phyloP scores from a whole-genome alignment of 2,329 filamentous ascomycete genomes.

The Microsporum audouinii region DNA sequence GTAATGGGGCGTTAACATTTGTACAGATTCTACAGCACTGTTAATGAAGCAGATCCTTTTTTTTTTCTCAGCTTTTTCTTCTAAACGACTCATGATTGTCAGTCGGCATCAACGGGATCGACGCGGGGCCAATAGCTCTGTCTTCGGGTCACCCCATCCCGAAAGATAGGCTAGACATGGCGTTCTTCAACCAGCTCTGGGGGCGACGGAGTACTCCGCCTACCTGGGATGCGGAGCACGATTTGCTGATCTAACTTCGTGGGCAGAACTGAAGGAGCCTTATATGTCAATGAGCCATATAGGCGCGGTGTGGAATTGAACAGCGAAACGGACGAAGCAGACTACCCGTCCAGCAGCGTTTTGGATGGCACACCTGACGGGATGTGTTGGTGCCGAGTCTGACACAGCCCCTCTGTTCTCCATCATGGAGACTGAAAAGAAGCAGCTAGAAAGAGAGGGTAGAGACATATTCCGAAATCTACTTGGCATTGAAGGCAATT shows the following conservation, averaged over 20 bases:
- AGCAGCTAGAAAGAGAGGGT: not conserved
- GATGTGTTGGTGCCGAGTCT: not conserved
- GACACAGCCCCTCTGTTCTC: not conserved
- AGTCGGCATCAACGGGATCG: conserved; percentile 3
- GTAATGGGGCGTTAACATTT: too few species aligned
- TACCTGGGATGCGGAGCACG: not conserved
- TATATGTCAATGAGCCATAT: not conserved
- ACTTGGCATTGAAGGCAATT: not conserved
- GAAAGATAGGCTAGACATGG: conserved; percentile 2
- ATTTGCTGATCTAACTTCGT: not conserved
- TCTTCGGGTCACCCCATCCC: not conserved
- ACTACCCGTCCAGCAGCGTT: not conserved
- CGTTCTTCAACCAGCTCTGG: not conserved
- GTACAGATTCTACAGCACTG: too few species aligned
- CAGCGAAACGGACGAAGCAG: not conserved
- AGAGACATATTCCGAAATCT: not conserved
- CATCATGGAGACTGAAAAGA: not conserved
- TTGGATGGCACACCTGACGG: not conserved
- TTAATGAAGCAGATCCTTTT: not conserved
- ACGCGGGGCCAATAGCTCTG: conserved; percentile 1
- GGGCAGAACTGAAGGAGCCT: not conserved
- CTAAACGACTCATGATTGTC: not conserved
- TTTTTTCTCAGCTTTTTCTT: not conserved
- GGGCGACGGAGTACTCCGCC: not conserved
- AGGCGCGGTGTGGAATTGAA: not conserved